A percentile compares a stretch with the other conserved stretches of the same genome.
phyloP scores from a whole-genome alignment of 2,329 filamentous ascomycete genomes.

The Ophiostoma sp. region DNA sequence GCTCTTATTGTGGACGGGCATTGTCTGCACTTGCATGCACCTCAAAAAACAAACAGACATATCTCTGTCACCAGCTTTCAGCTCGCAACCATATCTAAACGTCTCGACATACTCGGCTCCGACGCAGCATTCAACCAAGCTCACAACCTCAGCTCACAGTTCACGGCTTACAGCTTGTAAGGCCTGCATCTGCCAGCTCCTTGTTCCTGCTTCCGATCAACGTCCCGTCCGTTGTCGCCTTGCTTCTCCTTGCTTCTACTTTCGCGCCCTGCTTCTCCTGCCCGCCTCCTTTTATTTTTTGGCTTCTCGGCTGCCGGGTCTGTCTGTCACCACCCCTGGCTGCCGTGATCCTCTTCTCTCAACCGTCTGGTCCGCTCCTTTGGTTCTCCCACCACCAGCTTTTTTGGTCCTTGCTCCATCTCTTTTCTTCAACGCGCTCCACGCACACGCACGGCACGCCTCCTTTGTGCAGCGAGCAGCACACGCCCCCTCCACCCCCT shows the following conservation, averaged over 20 bases:
- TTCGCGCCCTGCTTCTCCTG: not conserved
- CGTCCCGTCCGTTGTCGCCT: too few relatives aligned
- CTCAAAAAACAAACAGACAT: not conserved
- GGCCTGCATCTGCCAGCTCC: not conserved
- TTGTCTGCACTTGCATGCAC: not conserved
- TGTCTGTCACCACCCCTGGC: conserved; percentile 4
- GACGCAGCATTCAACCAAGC: not conserved
- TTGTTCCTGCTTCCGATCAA: conserved; percentile 7
- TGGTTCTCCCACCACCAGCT: conserved; percentile 1
- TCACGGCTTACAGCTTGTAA: not conserved
- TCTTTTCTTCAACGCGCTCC: conserved; percentile 5
- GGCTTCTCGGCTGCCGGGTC: conserved; percentile 11
- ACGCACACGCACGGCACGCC: not conserved
- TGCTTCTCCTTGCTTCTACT: not conserved
- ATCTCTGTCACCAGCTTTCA: not conserved
- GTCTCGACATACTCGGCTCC: not conserved
- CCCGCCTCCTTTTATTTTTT: not conserved
- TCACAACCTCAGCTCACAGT: not conserved
- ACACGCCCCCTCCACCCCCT: conserved; percentile 12
- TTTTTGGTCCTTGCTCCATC: not conserved
- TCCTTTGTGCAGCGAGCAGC: conserved; percentile 4
- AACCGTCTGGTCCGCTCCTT: conserved; percentile 18
- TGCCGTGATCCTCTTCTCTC: conserved; percentile 17
- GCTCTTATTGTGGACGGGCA: not conserved
- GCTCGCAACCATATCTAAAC: not conserved